Evolutionary conservation across 345 rosid genomes (phyloP).

Genomic region (Toxicodendron radicans): DNA sequence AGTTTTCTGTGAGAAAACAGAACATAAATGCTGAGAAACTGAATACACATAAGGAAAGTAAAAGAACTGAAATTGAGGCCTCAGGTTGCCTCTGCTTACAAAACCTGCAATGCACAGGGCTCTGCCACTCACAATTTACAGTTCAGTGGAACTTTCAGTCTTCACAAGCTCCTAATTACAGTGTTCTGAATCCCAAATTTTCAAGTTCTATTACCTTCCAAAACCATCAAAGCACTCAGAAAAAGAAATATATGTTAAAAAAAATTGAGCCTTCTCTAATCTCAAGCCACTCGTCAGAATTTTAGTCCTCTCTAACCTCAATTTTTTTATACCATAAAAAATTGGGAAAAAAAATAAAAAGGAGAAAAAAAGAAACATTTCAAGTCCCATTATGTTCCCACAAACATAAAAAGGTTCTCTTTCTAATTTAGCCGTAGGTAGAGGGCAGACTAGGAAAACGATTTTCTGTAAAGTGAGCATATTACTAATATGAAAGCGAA

Average conservation of each 20-base stretch:
- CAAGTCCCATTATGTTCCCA: too few species aligned
- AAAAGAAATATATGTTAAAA: neutral
- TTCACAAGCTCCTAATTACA: neutral
- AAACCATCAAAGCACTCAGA: neutral
- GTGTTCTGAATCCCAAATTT: neutral
- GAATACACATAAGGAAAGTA: neutral
- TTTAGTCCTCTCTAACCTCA: neutral
- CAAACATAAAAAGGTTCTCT: too few species aligned
- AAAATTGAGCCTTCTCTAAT: neutral
- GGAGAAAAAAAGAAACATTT: neutral
- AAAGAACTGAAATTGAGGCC: neutral
- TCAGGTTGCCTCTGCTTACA: neutral
- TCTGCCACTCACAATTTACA: neutral
- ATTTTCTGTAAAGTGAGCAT: too few species aligned
- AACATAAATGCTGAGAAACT: constrained; percentile 3
- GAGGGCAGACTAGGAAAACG: too few species aligned
- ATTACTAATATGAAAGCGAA: too few species aligned
- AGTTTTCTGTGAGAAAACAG: neutral
- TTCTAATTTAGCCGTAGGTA: too few species aligned
- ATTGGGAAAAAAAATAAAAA: neutral
- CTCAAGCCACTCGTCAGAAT: neutral
- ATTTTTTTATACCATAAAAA: neutral
- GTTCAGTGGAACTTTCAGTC: neutral
- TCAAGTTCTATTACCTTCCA: neutral
- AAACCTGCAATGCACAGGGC: neutral